Conservation (phyloP, 345 rosid genomes). For the Populus euphratica region DNA sequence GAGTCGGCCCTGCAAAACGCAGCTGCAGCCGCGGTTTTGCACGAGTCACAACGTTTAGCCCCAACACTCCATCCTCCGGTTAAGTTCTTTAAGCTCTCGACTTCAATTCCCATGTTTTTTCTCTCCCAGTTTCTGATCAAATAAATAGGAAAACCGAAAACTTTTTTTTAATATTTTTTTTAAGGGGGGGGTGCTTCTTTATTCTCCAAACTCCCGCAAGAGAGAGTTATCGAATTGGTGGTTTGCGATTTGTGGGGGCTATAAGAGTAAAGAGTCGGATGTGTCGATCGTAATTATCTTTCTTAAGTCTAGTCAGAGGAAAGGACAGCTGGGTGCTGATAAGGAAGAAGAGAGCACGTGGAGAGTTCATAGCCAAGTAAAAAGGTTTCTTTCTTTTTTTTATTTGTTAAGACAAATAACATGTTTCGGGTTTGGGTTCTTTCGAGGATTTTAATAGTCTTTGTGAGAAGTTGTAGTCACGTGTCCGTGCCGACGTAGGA, state of each 20-base stretch:
- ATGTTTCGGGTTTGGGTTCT: neutral
- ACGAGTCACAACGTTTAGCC: slow-evolving; percentile 38
- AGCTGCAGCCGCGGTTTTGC: slow-evolving; percentile 30
- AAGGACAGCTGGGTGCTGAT: slow-evolving; percentile 26
- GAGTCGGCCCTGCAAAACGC: slow-evolving; percentile 36
- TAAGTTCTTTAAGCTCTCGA: slow-evolving; percentile 7
- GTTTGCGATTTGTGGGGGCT: neutral
- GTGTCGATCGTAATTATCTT: slow-evolving; percentile 9
- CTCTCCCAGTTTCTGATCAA: neutral
- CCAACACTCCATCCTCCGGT: slow-evolving; percentile 18
- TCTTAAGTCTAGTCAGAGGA: slow-evolving; percentile 28
- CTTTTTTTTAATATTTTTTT: neutral
- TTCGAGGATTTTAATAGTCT: slow-evolving; percentile 18
- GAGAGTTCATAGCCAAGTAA: slow-evolving; percentile 28
- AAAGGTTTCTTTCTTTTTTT: neutral
- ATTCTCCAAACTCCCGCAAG: neutral
- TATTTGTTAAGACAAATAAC: neutral
- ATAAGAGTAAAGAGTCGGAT: slow-evolving; percentile 10
- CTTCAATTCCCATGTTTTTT: slow-evolving; percentile 12
- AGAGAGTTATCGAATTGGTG: neutral
- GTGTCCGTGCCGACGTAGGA: slow-evolving; percentile 52
- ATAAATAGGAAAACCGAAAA: neutral
- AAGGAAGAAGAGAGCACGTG: slow-evolving; percentile 38
- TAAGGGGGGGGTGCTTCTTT: neutral
- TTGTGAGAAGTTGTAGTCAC: slow-evolving; percentile 22